phyloP scores from a whole-genome alignment of 768 basidiomycete genomes.

The Rhizopogon salebrosus region DNA sequence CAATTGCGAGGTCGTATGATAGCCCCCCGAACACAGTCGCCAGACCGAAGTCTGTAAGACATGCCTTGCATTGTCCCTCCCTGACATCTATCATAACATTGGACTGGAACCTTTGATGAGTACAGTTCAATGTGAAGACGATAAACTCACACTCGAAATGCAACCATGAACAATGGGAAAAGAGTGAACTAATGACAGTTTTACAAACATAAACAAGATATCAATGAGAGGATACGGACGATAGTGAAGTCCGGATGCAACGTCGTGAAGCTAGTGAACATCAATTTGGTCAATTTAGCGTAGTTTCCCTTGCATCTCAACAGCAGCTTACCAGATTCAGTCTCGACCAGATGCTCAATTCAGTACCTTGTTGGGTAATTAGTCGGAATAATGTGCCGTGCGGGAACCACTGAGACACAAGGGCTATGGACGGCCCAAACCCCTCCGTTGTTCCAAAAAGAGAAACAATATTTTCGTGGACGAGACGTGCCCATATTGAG shows the following conservation, averaged over 20 bases:
- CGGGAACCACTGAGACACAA: slow-evolving; percentile 13
- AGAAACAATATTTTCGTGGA: slow-evolving; percentile 13
- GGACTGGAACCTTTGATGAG: slow-evolving; percentile 17
- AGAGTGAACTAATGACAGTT: neutral
- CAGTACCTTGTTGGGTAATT: neutral
- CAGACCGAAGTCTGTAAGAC: slow-evolving; percentile 38
- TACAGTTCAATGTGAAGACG: neutral
- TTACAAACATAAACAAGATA: neutral
- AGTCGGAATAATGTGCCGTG: neutral
- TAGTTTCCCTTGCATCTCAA: neutral
- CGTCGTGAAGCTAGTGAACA: neutral
- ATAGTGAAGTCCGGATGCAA: neutral
- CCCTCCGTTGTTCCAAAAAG: slow-evolving; percentile 10
- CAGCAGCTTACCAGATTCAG: slow-evolving; percentile 10
- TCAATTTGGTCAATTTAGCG: neutral
- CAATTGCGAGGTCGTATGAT: rapidly evolving
- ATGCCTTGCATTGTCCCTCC: slow-evolving; percentile 28
- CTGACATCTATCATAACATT: slow-evolving; percentile 34
- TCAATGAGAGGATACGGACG: neutral
- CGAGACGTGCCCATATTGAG: slow-evolving; percentile 12
- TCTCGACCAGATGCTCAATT: slow-evolving; percentile 5
- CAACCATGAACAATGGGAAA: neutral
- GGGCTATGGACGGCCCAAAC: slow-evolving; percentile 11
- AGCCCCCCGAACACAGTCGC: slow-evolving; percentile 31
- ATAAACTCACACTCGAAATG: neutral